phyloP scores from a whole-genome alignment of 73 alveolate species.

The Effrenium voratum region DNA sequence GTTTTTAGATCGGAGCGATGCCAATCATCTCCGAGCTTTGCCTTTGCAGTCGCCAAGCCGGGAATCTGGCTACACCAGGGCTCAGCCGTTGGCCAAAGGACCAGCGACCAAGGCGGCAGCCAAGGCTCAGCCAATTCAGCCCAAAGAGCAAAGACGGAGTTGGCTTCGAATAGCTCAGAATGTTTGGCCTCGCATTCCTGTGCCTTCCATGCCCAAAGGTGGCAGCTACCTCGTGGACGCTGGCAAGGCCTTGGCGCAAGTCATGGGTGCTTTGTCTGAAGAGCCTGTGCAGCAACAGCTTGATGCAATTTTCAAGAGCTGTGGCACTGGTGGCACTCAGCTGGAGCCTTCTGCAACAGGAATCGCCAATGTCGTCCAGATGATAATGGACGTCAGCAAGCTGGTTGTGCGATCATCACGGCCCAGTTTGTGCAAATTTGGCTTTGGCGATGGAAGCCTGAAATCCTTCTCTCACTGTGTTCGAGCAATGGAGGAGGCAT shows the following conservation, averaged over 20 bases:
- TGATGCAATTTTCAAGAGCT: not conserved
- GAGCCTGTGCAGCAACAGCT: slow-evolving; percentile 44
- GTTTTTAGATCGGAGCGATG: slow-evolving; percentile 8
- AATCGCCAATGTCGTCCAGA: slow-evolving; percentile 9
- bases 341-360: not conserved
- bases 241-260: not conserved
- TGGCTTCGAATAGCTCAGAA: slow-evolving; percentile 62
- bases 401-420: not conserved
- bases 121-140: not conserved
- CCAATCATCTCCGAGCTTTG: too few relatives aligned
- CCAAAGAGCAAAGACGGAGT: slow-evolving; percentile 29
- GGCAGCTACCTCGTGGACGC: not conserved
- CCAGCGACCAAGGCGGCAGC: slow-evolving; percentile 12
- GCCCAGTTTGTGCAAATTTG: not conserved
- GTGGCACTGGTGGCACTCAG: not conserved
- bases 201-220: not conserved
- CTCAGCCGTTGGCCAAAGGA: slow-evolving; percentile 21
- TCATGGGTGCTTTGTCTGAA: not conserved
- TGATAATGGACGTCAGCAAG: slow-evolving; percentile 28
- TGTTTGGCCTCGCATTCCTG: not conserved
- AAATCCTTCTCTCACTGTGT: not conserved
- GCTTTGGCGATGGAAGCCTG: not conserved
- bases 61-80: not conserved
- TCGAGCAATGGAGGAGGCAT: slow-evolving; percentile 17
- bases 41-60: too few relatives aligned